These are phyloP conservation scores for Azolla pinnata DNA, from an alignment of 75 land plant genomes.

Conservation along the genomic window DNA sequence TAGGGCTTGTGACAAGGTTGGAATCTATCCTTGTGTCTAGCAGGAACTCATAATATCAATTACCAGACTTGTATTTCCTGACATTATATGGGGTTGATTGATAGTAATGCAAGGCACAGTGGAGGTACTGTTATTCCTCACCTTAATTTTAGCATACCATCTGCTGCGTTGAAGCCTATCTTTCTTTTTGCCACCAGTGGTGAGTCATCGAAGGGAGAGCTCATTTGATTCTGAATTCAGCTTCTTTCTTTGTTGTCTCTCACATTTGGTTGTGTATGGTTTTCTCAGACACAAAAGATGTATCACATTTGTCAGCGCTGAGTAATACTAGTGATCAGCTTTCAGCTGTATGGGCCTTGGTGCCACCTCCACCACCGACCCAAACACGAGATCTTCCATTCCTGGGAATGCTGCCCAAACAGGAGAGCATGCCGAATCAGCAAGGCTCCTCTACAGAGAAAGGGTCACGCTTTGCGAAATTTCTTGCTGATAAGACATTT, in stretches of 20 bases:
- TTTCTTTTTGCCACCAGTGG: conserved; percentile 49
- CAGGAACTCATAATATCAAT: background rate
- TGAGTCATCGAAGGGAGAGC: background rate
- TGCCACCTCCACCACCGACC: conserved; percentile 50
- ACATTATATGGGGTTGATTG: background rate
- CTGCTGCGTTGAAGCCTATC: conserved; percentile 54
- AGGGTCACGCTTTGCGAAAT: conserved; percentile 80
- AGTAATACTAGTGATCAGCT: conserved; percentile 56
- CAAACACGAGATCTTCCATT: conserved; percentile 25
- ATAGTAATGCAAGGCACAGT: conserved; percentile 82
- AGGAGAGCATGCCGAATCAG: conserved; percentile 10
- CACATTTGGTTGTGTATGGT: background rate
- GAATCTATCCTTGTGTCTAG: background rate
- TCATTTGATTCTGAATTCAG: background rate
- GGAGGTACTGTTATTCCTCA: conserved; percentile 76
- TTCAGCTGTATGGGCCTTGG: conserved; percentile 78
- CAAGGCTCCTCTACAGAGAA: conserved; percentile 23
- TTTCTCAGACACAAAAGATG: conserved; percentile 39
- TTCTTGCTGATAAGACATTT: conserved; percentile 45
- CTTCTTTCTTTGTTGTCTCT: background rate
- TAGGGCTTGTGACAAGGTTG: conserved; percentile 89
- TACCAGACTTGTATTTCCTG: background rate
- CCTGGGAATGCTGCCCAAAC: conserved; percentile 15
- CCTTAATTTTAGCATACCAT: conserved; percentile 88
- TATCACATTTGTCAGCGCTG: conserved; percentile 36